Conservation (phyloP, 805 yeast genomes). For the Wickerhamomyces mucosus region DNA sequence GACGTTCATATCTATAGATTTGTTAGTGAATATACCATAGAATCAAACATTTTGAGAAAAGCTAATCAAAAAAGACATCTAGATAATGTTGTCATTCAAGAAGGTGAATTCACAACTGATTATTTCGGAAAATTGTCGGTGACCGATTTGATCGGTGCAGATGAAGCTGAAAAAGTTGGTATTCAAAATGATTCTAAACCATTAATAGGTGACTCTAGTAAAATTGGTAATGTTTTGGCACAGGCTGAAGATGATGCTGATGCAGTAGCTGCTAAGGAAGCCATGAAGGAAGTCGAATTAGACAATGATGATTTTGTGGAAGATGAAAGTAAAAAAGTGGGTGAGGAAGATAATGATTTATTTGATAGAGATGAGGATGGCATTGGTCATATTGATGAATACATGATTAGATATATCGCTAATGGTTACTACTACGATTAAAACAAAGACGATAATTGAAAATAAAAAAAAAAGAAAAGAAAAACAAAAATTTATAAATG, state of each 20-base stretch:
- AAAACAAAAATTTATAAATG: too few relatives aligned
- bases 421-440: constrained; percentile 58
- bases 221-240: constrained; percentile 58
- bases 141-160: constrained; percentile 63
- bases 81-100: constrained; percentile 93
- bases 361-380: constrained; percentile 32
- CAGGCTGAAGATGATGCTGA: constrained; percentile 95
- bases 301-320: constrained; percentile 73
- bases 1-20: constrained; percentile 96
- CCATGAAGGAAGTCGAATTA: constrained; percentile 74
- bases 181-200: constrained; percentile 23
- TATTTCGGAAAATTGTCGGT: constrained; percentile 85
- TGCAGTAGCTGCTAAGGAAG: constrained; percentile 80
- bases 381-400: constrained; percentile 85
- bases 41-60: constrained; percentile 84
- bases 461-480: too few relatives aligned
- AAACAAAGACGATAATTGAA: too few relatives aligned
- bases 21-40: constrained; percentile 93
- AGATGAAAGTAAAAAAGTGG: constrained; percentile 32
- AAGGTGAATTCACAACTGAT: constrained; percentile 97
- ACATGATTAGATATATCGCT: constrained; percentile 87
- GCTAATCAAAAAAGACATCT: constrained; percentile 92
- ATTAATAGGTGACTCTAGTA: constrained; percentile 24
- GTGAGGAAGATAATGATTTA: constrained; percentile 27
- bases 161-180: constrained; percentile 14